Percentiles rank a stretch among this genome's conserved stretches.
Conservation (phyloP, 352 stramenopile species). For the Phytophthora hibernalis region DNA sequence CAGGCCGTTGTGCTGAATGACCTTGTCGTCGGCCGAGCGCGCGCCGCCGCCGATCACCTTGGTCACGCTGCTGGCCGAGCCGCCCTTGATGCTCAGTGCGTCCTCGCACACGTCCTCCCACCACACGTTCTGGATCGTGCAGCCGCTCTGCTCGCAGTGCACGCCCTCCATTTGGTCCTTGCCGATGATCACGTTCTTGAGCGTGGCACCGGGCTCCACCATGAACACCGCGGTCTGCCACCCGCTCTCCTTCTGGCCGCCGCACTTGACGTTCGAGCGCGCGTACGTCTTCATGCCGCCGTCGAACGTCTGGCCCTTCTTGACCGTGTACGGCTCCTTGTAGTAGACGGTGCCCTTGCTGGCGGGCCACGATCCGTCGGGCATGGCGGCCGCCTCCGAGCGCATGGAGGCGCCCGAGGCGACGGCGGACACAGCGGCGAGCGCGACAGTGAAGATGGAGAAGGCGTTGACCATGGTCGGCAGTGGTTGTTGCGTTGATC, state of each 20-base stretch:
- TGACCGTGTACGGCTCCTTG: constrained; percentile 37
- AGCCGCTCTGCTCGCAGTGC: constrained; percentile 2
- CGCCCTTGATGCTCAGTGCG: not conserved
- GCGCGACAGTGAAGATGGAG: constrained; percentile 11
- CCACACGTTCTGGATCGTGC: not conserved
- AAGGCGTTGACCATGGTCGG: constrained; percentile 23
- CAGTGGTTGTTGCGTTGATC: not conserved
- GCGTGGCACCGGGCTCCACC: constrained; percentile 16
- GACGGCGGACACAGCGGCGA: constrained; percentile 12
- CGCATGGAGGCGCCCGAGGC: constrained; percentile 28
- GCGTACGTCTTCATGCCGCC: constrained; percentile 60
- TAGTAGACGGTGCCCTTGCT: constrained; percentile 33
- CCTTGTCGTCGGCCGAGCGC: no score
- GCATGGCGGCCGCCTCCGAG: constrained; percentile 30
- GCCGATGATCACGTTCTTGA: no score
- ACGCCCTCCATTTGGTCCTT: no score
- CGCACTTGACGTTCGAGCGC: no score
- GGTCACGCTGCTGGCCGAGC: not conserved
- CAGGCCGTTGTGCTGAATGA: no score
- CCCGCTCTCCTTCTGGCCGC: not conserved
- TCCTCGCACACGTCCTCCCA: not conserved
- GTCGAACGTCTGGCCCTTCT: constrained; percentile 45
- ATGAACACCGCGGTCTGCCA: constrained; percentile 32
- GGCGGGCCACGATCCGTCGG: constrained; percentile 32
- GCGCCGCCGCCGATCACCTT: no score